Conservation (phyloP, 169 alveolate species). For the Plasmodium berghei region DNA sequence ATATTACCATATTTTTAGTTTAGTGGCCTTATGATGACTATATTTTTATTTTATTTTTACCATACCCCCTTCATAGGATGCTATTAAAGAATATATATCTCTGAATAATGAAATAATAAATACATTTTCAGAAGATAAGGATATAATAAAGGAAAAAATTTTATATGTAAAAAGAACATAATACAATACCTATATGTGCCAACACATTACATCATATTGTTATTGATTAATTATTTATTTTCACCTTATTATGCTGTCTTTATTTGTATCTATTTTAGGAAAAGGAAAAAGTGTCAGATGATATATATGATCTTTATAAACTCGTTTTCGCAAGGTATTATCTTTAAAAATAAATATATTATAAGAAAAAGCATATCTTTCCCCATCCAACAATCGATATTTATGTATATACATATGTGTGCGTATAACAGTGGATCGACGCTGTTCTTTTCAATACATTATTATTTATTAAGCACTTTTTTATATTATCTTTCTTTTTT, state of each 20-base stretch:
- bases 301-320: conserved; percentile 50
- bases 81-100: conserved; percentile 41
- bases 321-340: conserved; percentile 61
- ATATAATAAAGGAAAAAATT: conserved; percentile 45
- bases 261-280: conserved; percentile 13
- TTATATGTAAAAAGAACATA: conserved; percentile 13
- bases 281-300: conserved; percentile 62
- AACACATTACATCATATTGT: not conserved
- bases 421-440: no score
- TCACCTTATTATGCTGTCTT: not conserved
- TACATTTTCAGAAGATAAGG: conserved; percentile 53
- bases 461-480: not conserved
- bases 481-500: not conserved
- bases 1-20: not conserved
- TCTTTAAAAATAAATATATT: not conserved
- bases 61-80: conserved; percentile 10
- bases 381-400: not conserved
- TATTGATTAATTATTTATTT: no score
- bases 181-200: not conserved
- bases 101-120: conserved; percentile 59
- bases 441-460: no score
- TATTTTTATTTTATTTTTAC: not conserved
- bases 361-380: not conserved
- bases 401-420: no score
- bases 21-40: not conserved